Evolutionary conservation across 1,284 basidiomycete species (phyloP), one percentile per base, ranked within the genome.

Genomic region (Cryptococcus floricola): DNA sequence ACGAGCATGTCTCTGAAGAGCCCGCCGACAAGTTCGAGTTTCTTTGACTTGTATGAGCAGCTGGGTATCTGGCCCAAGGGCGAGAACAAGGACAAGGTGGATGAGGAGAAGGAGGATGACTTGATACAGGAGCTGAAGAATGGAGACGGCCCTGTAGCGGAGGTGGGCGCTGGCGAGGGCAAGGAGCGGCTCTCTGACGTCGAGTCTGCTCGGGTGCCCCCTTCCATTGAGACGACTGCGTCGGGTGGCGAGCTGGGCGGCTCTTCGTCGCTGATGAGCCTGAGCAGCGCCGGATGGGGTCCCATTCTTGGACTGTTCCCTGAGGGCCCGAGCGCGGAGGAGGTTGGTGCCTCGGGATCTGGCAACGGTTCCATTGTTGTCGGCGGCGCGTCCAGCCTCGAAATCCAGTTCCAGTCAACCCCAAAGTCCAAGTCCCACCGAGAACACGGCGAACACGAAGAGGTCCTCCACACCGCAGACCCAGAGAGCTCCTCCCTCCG

Each of bases 1-100:
- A 69, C 69, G 10, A 68, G 68, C 51, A 68, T 71, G 67, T 65
- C 60, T 19, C 53, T 69, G 27, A 63, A 64, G 39, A 58, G 66
- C 14, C 68, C 66, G 10, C 70, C 65, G 2, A 69, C 69, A n/a
- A 69, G 65, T 48, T 69, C 69, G 37, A 56, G 63, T 44, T 76
- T 76, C 61, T 70, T 69, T 54, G 70, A 76, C 49, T 57, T 76
- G 27, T 76, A 74, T 55, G 64, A 69, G 52, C 70, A 74, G 50
- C 61, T 76, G 1, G 74, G 73, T 4, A 72, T 76, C 31, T 69
- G 66, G 65, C 73, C 73, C 1, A 66, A 61, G 7, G 61, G 56
- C 14, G 61, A 65, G 16, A 50, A 52, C 4, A 52, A 54, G 12
- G 58, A 42, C 8, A 41, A 41, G 28, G 54, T 45, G 25, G 28